A percentile compares a stretch with the other conserved stretches of the same genome.
Evolutionary conservation across 2,329 filamentous ascomycete species (phyloP).

Genomic region (Monilinia vaccinii-corymbosi): DNA sequence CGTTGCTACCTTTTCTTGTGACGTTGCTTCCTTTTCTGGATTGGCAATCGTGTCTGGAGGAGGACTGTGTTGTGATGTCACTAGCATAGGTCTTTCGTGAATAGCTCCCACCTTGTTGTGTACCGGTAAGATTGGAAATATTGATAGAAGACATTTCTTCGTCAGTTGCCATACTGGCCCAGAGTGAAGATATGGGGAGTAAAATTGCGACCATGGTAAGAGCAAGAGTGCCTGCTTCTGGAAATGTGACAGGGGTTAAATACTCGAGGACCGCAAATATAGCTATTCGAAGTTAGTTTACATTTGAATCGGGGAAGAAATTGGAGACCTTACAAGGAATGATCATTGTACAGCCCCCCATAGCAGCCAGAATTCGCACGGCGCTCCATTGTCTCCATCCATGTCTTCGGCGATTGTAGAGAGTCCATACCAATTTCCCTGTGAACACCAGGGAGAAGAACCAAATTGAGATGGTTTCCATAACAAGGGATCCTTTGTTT

Average conservation of each 20-base stretch:
- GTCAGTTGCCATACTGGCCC: conserved; percentile 39
- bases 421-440: conserved; percentile 49
- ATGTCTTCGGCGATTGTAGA: conserved; percentile 44
- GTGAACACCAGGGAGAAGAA: conserved; percentile 55
- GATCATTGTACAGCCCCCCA: conserved; percentile 57
- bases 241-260: conserved; percentile 32
- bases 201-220: conserved; percentile 52
- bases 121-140: conserved; percentile 10
- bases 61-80: conserved; percentile 8
- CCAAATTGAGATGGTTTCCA: conserved; percentile 47
- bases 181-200: conserved; percentile 57
- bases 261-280: conserved; percentile 53
- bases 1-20: conserved; percentile 14
- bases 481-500: conserved; percentile 38
- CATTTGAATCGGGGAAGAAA: not conserved
- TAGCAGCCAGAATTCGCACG: conserved; percentile 58
- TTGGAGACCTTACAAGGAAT: conserved; percentile 45
- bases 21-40: conserved; percentile 14
- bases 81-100: conserved; percentile 11
- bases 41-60: conserved; percentile 3
- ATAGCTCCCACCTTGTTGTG: not conserved
- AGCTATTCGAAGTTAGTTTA: conserved; percentile 33
- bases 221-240: conserved; percentile 45
- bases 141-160: conserved; percentile 16
- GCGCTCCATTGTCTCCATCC: conserved; percentile 52